These are phyloP conservation scores for Hypomyces rosellus DNA, from an alignment of 2,329 filamentous ascomycete species.

Conservation along the genomic window DNA sequence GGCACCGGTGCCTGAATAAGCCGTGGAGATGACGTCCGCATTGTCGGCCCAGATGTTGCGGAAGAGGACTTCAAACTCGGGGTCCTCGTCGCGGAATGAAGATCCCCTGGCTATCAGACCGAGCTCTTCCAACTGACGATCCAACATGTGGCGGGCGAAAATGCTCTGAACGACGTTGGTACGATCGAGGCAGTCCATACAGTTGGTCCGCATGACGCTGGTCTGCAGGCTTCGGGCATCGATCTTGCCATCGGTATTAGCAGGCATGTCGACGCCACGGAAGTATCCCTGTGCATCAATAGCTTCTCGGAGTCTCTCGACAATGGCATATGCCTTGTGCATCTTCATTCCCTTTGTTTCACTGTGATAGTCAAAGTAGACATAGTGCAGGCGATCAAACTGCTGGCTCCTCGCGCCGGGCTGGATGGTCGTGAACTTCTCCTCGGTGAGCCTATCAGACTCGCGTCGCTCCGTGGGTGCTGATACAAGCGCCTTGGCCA, in stretches of 20 bases:
- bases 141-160: constrained; percentile 83
- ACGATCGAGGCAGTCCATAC: constrained; percentile 97
- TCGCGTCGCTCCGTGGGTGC: constrained; percentile 60
- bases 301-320: constrained; percentile 73
- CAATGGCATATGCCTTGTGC: constrained; percentile 81
- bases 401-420: constrained; percentile 50
- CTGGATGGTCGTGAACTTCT: constrained; percentile 79
- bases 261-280: constrained; percentile 80
- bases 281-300: constrained; percentile 83
- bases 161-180: constrained; percentile 98
- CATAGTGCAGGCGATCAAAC: constrained; percentile 83
- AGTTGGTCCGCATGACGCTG: constrained; percentile 92
- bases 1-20: constrained; percentile 92
- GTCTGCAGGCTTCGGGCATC: constrained; percentile 78
- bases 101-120: constrained; percentile 73
- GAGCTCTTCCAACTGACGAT: constrained; percentile 79
- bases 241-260: constrained; percentile 60
- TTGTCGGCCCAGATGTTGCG: constrained; percentile 99
- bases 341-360: constrained; percentile 94
- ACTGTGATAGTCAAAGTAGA: constrained; percentile 98
- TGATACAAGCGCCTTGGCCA: constrained; percentile 70
- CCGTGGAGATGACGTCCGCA: constrained; percentile 85
- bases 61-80: constrained; percentile 82
- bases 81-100: constrained; percentile 68
- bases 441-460: constrained; percentile 59